Evolutionary conservation across 202 grass and related monocot genomes (phyloP).

Genomic region (Zizania palustris): DNA sequence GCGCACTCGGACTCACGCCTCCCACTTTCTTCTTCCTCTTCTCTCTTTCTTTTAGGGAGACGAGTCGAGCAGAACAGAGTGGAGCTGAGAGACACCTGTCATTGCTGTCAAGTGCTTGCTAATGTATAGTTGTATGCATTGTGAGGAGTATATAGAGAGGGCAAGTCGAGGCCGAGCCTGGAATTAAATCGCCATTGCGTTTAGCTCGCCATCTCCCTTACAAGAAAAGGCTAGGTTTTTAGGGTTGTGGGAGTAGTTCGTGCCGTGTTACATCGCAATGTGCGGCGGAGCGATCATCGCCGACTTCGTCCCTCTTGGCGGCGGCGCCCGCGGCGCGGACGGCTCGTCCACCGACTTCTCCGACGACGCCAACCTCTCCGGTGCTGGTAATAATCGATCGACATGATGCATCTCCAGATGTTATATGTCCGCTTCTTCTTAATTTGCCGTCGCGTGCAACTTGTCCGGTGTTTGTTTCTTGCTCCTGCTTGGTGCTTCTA

Average conservation of each 20-base stretch:
- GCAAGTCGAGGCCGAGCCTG: too few species aligned
- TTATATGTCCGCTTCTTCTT: neutral
- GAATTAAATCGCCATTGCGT: too few species aligned
- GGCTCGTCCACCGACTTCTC: neutral
- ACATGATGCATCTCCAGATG: neutral
- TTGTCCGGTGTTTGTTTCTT: neutral
- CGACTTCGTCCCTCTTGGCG: conserved; percentile 36
- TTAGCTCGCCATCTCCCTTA: neutral
- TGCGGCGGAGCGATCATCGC: conserved; percentile 64
- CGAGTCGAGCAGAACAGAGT: too few species aligned
- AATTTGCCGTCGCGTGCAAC: neutral
- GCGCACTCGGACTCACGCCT: too few species aligned
- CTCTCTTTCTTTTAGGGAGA: neutral
- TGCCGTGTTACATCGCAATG: conserved; percentile 28
- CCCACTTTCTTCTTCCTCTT: too few species aligned
- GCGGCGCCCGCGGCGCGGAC: neutral
- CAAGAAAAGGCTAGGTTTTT: neutral
- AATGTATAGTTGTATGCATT: too few species aligned
- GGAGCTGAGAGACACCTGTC: too few species aligned
- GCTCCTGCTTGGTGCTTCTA: neutral
- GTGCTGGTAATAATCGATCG: neutral
- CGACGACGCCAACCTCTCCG: conserved; percentile 1
- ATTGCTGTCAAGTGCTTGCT: too few species aligned
- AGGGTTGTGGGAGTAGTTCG: too few species aligned
- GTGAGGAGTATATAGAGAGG: too few species aligned